phyloP scores from a whole-genome alignment of 2,329 filamentous ascomycete species.

The Polychaeton citri region DNA sequence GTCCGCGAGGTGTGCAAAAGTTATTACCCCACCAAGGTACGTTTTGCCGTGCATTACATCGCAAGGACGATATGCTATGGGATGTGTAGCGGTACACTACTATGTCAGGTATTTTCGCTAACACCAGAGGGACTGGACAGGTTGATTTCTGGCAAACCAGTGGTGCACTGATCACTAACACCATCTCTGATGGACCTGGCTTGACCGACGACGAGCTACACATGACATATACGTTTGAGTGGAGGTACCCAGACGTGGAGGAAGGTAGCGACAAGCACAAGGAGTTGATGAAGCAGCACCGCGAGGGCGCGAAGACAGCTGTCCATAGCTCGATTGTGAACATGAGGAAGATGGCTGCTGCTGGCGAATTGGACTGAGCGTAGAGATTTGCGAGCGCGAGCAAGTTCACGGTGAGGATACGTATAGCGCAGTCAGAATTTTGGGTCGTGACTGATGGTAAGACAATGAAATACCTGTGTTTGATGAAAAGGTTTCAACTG shows the following conservation, averaged over 20 bases:
- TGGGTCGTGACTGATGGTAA: not conserved
- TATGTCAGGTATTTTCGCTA: no score
- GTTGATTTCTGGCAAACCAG: conserved; percentile 33
- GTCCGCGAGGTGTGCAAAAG: conserved; percentile 27
- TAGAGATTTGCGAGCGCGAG: no score
- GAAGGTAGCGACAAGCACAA: conserved; percentile 23
- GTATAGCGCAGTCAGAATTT: no score
- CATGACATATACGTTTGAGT: conserved; percentile 37
- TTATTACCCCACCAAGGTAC: conserved; percentile 28
- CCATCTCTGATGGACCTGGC: conserved; percentile 26
- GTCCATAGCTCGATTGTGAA: conserved; percentile 30
- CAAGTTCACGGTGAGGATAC: no score
- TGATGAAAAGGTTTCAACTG: not conserved
- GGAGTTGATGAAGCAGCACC: conserved; percentile 15
- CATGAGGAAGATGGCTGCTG: conserved; percentile 27
- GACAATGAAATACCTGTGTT: not conserved
- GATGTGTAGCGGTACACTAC: not conserved
- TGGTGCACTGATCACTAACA: conserved; percentile 31
- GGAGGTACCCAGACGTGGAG: conserved; percentile 21
- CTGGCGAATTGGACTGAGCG: conserved; percentile 13
- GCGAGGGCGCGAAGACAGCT: conserved; percentile 24
- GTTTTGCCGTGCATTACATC: no score
- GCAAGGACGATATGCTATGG: not conserved
- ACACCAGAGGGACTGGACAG: no score
- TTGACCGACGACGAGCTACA: conserved; percentile 22